Evolutionary conservation across 352 stramenopile genomes (phyloP).

Genomic region (Phytophthora hybrid): DNA sequence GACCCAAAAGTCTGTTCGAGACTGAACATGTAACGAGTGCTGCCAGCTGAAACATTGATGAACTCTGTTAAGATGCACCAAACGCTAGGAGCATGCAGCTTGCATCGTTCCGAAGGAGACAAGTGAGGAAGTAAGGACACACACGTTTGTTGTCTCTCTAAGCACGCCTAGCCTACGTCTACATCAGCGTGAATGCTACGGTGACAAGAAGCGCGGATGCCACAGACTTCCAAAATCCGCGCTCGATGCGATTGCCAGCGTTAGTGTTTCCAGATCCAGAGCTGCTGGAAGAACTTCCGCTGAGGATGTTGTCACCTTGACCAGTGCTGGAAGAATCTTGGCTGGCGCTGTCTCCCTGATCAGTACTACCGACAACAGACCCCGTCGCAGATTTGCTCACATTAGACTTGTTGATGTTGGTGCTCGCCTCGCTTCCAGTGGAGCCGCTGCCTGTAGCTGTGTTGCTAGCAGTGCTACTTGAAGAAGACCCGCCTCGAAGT

Average conservation of each 20-base stretch:
- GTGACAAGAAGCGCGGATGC: constrained; percentile 17
- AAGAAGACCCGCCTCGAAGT: constrained; percentile 11
- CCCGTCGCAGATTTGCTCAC: constrained; percentile 13
- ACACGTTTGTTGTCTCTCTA: neutral
- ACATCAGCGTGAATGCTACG: constrained; percentile 11
- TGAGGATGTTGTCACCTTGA: constrained; percentile 4
- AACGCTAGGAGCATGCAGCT: too few relatives aligned
- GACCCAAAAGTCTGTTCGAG: neutral
- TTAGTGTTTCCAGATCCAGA: constrained; percentile 24
- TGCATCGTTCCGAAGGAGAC: too few relatives aligned
- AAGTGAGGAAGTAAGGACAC: too few relatives aligned
- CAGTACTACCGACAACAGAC: neutral
- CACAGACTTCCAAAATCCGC: neutral
- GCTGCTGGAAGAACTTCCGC: constrained; percentile 14
- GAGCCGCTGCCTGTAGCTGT: neutral
- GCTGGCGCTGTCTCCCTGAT: neutral
- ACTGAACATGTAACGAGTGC: constrained; percentile 4
- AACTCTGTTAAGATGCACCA: too few relatives aligned
- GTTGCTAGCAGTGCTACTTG: neutral
- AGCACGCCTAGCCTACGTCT: neutral
- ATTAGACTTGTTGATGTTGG: constrained; percentile 11
- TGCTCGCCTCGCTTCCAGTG: neutral
- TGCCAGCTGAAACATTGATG: neutral
- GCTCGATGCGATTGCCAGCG: constrained; percentile 3
- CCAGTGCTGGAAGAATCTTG: neutral